Conservation (phyloP, 2,329 filamentous ascomycete species). For the Cladosporium oxysporum region DNA sequence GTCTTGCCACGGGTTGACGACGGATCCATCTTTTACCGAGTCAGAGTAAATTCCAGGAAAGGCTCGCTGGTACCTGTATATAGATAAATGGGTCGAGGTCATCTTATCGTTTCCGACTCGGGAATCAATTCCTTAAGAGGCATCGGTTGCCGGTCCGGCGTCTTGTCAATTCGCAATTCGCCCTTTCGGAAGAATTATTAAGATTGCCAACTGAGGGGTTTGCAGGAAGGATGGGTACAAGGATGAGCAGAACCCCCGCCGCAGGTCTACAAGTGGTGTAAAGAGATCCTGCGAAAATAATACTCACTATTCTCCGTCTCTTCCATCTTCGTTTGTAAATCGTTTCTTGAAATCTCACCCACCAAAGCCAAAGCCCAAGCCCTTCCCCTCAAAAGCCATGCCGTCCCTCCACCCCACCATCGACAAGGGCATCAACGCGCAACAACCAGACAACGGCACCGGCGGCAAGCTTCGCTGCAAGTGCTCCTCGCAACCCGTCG, state of each 20-base stretch:
- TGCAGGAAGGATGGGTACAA: background rate
- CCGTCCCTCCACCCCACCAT: constrained; percentile 59
- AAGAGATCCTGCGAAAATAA: background rate
- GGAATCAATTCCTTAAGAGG: constrained; percentile 1
- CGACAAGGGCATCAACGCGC: constrained; percentile 62
- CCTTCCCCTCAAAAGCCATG: constrained; percentile 2
- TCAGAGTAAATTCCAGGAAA: background rate
- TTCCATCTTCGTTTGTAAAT: background rate
- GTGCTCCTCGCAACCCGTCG: constrained; percentile 58
- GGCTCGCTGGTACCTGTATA: background rate
- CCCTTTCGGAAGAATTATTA: background rate
- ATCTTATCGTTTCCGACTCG: background rate
- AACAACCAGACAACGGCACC: constrained; percentile 56
- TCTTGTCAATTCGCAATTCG: background rate
- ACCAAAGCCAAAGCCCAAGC: background rate
- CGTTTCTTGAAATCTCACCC: background rate
- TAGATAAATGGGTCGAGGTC: constrained; percentile 3
- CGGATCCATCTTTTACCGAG: constrained; percentile 26
- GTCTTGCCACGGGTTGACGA: constrained; percentile 68
- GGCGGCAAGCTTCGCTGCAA: constrained; percentile 65
- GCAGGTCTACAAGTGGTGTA: background rate
- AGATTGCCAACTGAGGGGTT: background rate
- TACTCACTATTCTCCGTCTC: background rate
- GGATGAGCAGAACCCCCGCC: background rate
- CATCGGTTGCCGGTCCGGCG: constrained; percentile 5